Conservation (phyloP, 129 eudicot genomes). For the Escallonia rubra region DNA sequence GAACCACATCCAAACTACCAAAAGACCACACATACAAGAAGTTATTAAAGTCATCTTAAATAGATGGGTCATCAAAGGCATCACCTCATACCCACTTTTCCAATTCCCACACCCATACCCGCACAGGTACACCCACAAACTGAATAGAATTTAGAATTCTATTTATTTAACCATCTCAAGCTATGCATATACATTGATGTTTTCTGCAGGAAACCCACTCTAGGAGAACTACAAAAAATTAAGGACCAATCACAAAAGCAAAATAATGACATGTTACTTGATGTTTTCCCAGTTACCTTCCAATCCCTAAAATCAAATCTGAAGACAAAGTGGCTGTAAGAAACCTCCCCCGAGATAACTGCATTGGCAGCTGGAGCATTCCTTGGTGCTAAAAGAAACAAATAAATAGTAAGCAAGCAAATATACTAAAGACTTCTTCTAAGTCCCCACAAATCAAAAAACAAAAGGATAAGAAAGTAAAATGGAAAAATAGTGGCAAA, state of each 20-base stretch:
- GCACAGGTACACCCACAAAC: no score
- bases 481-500: neutral
- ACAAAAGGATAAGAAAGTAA: neutral
- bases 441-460: neutral
- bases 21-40: no score
- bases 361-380: conserved; percentile 81
- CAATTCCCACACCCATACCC: no score
- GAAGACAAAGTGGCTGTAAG: conserved; percentile 67
- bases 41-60: no score
- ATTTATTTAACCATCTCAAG: no score
- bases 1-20: no score
- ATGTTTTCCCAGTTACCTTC: conserved; percentile 48
- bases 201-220: no score
- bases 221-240: no score
- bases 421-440: neutral
- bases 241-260: neutral
- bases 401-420: conserved; percentile 1
- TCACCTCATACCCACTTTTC: no score
- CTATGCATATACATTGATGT: no score
- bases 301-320: conserved; percentile 74
- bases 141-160: no score
- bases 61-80: no score
- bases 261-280: neutral
- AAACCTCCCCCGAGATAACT: conserved; percentile 61
- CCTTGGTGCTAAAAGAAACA: conserved; percentile 53